Conservation (phyloP, 257 asterid species). For the Solanum pinnatisectum region DNA sequence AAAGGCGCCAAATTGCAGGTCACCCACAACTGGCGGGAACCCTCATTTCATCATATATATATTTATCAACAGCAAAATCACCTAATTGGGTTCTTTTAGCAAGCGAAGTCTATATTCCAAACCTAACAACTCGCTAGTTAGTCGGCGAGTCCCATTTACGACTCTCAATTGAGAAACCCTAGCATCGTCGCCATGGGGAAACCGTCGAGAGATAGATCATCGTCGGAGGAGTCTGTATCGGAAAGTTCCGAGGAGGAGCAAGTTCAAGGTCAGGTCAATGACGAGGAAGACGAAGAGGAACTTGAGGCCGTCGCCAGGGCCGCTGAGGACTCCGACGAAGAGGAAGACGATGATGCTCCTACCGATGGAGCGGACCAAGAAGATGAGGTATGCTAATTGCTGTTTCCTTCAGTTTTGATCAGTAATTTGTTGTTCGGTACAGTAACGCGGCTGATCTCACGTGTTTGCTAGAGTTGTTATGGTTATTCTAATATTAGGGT, state of each 20-base stretch:
- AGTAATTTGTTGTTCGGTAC: not conserved
- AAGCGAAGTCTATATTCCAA: not conserved
- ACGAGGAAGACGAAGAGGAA: conserved; percentile 89
- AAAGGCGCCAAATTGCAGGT: not conserved
- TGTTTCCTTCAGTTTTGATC: not conserved
- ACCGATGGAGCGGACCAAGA: conserved; percentile 26
- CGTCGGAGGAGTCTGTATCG: conserved; percentile 35
- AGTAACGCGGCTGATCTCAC: not conserved
- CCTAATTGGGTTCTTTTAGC: not conserved
- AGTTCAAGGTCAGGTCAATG: conserved; percentile 43
- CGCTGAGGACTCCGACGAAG: conserved; percentile 60
- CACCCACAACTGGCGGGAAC: not conserved
- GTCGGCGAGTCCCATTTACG: not conserved
- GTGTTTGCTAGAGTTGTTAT: not conserved
- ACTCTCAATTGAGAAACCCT: conserved; percentile 10
- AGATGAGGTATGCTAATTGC: conserved; percentile 38
- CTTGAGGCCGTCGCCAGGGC: conserved; percentile 82
- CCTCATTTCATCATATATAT: not conserved
- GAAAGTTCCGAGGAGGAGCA: conserved; percentile 24
- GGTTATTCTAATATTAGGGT: not conserved
- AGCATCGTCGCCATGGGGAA: conserved; percentile 23
- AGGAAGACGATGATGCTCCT: conserved; percentile 40
- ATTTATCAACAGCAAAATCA: not conserved
- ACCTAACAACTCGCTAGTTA: not conserved
- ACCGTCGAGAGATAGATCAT: conserved; percentile 34